Conservation (phyloP, 192 early-diverging fungal genomes). For the Linderina pennispora region DNA sequence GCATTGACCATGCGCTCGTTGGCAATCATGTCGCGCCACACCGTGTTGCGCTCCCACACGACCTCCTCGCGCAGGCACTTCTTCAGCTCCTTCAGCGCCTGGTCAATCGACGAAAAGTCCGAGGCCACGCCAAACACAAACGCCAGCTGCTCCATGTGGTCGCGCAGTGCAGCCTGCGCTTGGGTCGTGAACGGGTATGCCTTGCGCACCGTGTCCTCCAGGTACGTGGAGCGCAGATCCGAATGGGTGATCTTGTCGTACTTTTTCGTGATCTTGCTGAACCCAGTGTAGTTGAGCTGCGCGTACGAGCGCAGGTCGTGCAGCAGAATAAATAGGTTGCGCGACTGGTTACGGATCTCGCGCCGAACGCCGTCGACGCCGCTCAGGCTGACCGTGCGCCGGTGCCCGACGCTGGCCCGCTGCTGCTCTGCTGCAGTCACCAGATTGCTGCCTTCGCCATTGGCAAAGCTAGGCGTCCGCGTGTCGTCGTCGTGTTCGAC, state of each 20-base stretch:
- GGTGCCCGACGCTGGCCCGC: slow-evolving; percentile 6
- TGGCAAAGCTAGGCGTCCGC: slow-evolving; percentile 17
- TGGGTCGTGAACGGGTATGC: slow-evolving; percentile 64
- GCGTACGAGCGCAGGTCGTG: slow-evolving; percentile 85
- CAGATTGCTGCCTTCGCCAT: background rate
- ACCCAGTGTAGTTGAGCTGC: slow-evolving; percentile 86
- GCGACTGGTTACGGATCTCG: slow-evolving; percentile 45
- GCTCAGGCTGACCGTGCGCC: slow-evolving; percentile 28
- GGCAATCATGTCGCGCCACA: slow-evolving; percentile 97
- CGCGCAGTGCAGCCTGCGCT: slow-evolving; percentile 57
- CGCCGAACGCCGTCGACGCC: slow-evolving; percentile 10
- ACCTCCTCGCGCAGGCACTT: slow-evolving; percentile 81
- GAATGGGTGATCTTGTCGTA: slow-evolving; percentile 90
- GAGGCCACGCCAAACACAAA: slow-evolving; percentile 27
- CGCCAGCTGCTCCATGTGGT: slow-evolving; percentile 48
- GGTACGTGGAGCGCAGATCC: slow-evolving; percentile 66
- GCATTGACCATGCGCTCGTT: slow-evolving; percentile 74
- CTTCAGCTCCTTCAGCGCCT: slow-evolving; percentile 70
- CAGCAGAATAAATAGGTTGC: slow-evolving; percentile 77
- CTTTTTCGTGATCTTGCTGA: slow-evolving; percentile 94
- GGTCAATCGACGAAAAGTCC: slow-evolving; percentile 42
- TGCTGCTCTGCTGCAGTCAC: slow-evolving; percentile 1
- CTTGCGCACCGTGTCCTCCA: slow-evolving; percentile 54
- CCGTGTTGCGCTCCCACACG: slow-evolving; percentile 94
- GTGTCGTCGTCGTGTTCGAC: slow-evolving; percentile 24